A percentile compares a stretch with the other conserved stretches of the same genome.
Evolutionary conservation across 495 filamentous ascomycete genomes (phyloP).

Genomic region (Talaromyces borbonicus): DNA sequence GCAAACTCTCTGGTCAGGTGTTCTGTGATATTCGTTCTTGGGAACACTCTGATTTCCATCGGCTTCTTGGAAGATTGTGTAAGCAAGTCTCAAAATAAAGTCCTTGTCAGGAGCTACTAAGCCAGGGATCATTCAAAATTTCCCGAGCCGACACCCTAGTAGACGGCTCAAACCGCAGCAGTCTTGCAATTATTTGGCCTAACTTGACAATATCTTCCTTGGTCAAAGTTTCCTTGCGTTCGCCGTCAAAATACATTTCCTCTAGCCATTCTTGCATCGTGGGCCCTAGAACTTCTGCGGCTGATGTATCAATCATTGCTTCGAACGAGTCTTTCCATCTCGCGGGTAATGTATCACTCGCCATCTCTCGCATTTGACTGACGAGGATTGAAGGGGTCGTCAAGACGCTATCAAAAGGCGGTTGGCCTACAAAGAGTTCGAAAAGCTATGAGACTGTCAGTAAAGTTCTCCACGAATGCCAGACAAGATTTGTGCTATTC

Average conservation of each 20-base stretch:
- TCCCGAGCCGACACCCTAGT: constrained; percentile 23
- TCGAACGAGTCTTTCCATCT: constrained; percentile 21
- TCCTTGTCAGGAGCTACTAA: no score
- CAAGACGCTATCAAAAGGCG: constrained; percentile 27
- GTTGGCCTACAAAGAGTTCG: constrained; percentile 27
- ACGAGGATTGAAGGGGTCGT: constrained; percentile 22
- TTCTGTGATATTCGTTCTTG: no score
- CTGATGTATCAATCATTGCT: constrained; percentile 1
- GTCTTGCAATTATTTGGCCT: constrained; percentile 19
- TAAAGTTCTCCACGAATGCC: background rate
- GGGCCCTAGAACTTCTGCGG: constrained; percentile 13
- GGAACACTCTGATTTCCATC: no score
- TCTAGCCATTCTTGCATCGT: constrained; percentile 28
- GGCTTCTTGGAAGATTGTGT: no score
- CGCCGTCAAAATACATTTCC: constrained; percentile 25
- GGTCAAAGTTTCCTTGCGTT: constrained; percentile 17
- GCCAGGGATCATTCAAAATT: constrained; percentile 26
- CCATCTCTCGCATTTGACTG: constrained; percentile 25
- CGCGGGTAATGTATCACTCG: constrained; percentile 21
- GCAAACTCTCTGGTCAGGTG: no score
- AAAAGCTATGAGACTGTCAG: constrained; percentile 25
- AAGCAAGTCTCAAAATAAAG: no score
- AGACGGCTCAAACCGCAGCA: constrained; percentile 25
- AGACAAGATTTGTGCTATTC: constrained; percentile 4
- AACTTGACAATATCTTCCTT: constrained; percentile 22